phyloP scores from a whole-genome alignment of 495 filamentous ascomycete species.

The Thermochaetoides thermophila region DNA sequence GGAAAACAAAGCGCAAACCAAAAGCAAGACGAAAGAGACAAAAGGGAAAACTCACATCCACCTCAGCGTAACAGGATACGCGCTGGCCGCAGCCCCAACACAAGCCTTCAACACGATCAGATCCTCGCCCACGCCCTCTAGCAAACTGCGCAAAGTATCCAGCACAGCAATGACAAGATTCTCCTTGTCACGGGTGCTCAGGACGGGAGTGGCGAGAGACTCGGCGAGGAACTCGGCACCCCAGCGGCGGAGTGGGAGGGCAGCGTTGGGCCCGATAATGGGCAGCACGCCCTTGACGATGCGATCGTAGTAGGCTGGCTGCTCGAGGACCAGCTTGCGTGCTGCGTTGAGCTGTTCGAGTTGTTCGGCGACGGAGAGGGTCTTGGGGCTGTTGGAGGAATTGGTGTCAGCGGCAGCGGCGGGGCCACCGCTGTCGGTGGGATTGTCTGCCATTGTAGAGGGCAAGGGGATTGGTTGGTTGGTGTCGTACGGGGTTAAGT shows the following conservation, averaged over 20 bases:
- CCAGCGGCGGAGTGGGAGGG: slow-evolving; percentile 80
- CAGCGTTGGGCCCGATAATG: slow-evolving; percentile 61
- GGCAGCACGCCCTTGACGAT: slow-evolving; percentile 83
- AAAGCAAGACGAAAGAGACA: too few species aligned
- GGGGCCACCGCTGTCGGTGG: too few species aligned
- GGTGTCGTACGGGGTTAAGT: too few species aligned
- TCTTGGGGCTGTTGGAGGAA: slow-evolving; percentile 7
- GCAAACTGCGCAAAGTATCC: slow-evolving; percentile 54
- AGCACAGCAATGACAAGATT: slow-evolving; percentile 55
- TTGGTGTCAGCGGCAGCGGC: neutral
- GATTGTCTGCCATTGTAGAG: too few species aligned
- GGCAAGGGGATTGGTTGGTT: too few species aligned
- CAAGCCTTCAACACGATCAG: slow-evolving; percentile 60
- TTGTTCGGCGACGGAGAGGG: slow-evolving; percentile 52
- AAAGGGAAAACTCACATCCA: slow-evolving; percentile 62
- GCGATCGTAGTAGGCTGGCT: slow-evolving; percentile 71
- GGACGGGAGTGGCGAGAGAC: slow-evolving; percentile 75
- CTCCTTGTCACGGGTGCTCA: slow-evolving; percentile 60
- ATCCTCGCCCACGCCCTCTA: slow-evolving; percentile 64
- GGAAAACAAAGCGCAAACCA: too few species aligned
- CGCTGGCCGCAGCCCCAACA: slow-evolving; percentile 72
- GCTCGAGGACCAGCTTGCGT: slow-evolving; percentile 70
- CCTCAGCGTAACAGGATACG: slow-evolving; percentile 81
- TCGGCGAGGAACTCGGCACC: slow-evolving; percentile 92
- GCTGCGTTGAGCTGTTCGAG: slow-evolving; percentile 74